Evolutionary conservation across 768 basidiomycete species (phyloP).

Genomic region (Naematelia aurantialba): DNA sequence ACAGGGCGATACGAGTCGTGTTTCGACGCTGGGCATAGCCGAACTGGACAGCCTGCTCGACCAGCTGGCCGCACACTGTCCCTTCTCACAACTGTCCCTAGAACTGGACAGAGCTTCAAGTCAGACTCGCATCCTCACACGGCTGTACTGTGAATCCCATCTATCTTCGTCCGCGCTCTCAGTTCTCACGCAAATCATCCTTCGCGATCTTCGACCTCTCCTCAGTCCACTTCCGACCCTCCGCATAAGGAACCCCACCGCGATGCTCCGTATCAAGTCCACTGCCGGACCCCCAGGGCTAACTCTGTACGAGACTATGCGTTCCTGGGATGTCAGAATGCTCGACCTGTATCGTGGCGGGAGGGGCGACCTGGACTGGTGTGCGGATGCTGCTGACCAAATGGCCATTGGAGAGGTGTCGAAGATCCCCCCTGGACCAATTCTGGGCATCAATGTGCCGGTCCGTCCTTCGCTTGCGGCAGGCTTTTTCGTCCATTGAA

Average conservation of each 20-base stretch:
- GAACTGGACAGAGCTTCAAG: neutral
- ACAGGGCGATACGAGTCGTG: constrained; percentile 8
- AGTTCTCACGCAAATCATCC: constrained; percentile 77
- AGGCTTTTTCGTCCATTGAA: neutral
- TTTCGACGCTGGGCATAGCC: constrained; percentile 50
- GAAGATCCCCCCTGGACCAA: constrained; percentile 50
- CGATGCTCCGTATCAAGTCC: constrained; percentile 59
- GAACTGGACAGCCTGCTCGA: constrained; percentile 68
- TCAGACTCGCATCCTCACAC: constrained; percentile 53
- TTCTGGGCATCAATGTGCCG: constrained; percentile 63
- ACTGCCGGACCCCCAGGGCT: constrained; percentile 59
- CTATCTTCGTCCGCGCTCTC: constrained; percentile 64
- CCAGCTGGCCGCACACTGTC: constrained; percentile 67
- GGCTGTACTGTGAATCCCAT: constrained; percentile 56
- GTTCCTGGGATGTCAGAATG: constrained; percentile 67
- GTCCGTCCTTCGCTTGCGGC: constrained; percentile 51
- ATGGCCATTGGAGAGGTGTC: constrained; percentile 43
- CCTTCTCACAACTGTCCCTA: constrained; percentile 56
- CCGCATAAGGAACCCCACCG: constrained; percentile 52
- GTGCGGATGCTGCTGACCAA: constrained; percentile 50
- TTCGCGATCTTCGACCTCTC: constrained; percentile 78
- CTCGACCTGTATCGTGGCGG: constrained; percentile 56
- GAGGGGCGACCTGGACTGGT: constrained; percentile 61
- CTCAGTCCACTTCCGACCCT: constrained; percentile 61
- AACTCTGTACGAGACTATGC: constrained; percentile 64